Base-by-base conservation (phyloP, 768 basidiomycete genomes). In the Lentinula lateritia region DNA sequence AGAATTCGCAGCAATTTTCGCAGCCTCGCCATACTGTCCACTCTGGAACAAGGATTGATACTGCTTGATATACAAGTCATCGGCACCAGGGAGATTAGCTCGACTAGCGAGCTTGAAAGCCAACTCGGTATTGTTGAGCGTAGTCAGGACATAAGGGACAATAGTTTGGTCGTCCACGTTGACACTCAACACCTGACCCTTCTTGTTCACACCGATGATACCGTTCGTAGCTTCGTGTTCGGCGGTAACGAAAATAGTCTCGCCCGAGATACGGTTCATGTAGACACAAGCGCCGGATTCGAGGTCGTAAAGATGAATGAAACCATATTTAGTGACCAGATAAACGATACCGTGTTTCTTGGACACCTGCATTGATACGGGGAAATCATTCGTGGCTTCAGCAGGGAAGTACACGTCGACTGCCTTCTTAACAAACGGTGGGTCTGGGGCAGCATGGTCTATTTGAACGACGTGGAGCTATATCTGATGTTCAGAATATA, bases 261-360 rank as follows among this genome's bases (percentile, higher is more conserved):
- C 97, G 38, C 97, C 96, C 46, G 93, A 95, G 72, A 99, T 99
- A 66, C 97, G 91, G 83, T 99, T 99, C 97, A 99, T 99, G 80
- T 98, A 99, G 62, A 99, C 87, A 77, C 97, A 98, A 48, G 93
- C 89, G 61, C 95, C 97, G 8, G 94, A 85, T 75, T 99, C 97
- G 65, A 98, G 86, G 75, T 99, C 97, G 75, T 99, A 99, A 13
- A 99, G 83, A 74, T 98, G 97, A 70, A 99, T 98, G 78, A 99
- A 99, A 45, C 97, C 97, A 72, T 93, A 98, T 74, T 99, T 99
- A 60, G 97, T 98, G 71, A 98, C 93, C 61, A 99, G 83, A 77
- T 95, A 99, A 69, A 97, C 79, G 74, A 99, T 93, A 39, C 97
- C 96, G 74, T 97, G 95, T 73, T 93, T 92, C 74, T 90, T 88